Base-by-base conservation (phyloP, 1,284 basidiomycete species). In the Coriolopsis trogii region DNA sequence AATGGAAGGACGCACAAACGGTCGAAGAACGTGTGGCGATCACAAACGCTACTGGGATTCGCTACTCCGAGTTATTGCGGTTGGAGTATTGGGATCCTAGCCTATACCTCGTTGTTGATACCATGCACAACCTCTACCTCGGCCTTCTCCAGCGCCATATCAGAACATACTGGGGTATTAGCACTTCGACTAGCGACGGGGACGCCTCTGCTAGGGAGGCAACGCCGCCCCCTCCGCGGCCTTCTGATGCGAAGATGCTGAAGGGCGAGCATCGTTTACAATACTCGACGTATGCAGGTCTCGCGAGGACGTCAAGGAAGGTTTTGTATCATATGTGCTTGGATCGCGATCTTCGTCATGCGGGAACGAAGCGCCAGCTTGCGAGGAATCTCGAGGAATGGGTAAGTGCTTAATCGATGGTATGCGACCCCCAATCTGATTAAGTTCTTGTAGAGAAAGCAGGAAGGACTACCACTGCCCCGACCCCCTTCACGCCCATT, bases 71-170 rank as follows among this genome's bases (percentile, higher is more conserved):
- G n/a, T 44, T 69, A 1, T 49, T 66, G 20, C 45, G 56, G 10
- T 62, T 73, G 7, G 61, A 63, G 0, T 75, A 74, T 46, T 76
- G 72, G 71, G 56, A 73, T 46, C 68, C 72, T 1, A 50, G 64
- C 21, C 31, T 39, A 5, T 71, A 59, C 40, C 58, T 62, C 0
- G 62, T 69, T 1, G 50, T 73, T 16, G 71, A 75, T 41, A 49
- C 66, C 5, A 72, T 75, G 71, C 73, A 74, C 47, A 61, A 60
- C 6, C 52, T 67, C 1, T 68, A 65, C 33, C 63, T 73, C 0
- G 65, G 66, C 15, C 30, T 64, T 6, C 44, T 69, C 1, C 26
- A 45, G 33, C 26, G 10, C 8, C 71, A 73, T 41, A 56, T 56
- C 37, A 53, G 63, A 3, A 37, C 53, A 0, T 44, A 70, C 6